A percentile compares a stretch with the other conserved stretches of the same genome.
These are phyloP conservation scores for Hypericum perforatum DNA, from an alignment of 345 rosid genomes.

Conservation along the genomic window DNA sequence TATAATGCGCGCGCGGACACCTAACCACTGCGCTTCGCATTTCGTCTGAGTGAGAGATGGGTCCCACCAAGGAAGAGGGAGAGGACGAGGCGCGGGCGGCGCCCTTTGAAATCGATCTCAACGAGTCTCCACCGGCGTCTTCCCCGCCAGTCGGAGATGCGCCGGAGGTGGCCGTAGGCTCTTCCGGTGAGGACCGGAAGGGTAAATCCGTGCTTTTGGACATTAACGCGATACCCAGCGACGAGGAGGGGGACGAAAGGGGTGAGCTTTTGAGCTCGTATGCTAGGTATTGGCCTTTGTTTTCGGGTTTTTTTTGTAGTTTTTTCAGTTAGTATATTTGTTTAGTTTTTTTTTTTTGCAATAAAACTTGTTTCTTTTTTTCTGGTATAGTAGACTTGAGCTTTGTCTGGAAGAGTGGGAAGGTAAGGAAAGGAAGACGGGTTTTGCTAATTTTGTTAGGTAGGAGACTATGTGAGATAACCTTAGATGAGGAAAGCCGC, in stretches of 20 bases:
- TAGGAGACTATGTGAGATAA: too few species aligned
- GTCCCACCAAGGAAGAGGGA: not conserved
- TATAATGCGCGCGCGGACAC: too few species aligned
- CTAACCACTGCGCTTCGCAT: too few species aligned
- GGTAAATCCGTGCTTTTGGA: conserved; percentile 16
- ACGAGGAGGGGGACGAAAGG: conserved; percentile 14
- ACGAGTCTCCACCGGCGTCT: conserved; percentile 10
- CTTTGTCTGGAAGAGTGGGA: too few species aligned
- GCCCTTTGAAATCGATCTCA: conserved; percentile 29
- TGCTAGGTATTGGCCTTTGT: conserved; percentile 14
- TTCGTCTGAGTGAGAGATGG: not conserved
- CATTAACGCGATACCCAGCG: conserved; percentile 25
- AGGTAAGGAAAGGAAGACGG: too few species aligned
- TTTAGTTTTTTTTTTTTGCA: not conserved
- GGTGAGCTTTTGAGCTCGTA: conserved; percentile 2
- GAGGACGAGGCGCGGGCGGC: conserved; percentile 7
- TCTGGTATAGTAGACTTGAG: too few species aligned
- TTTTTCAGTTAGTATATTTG: not conserved
- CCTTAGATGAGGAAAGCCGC: too few species aligned
- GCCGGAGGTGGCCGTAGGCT: not conserved
- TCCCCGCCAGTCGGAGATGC: not conserved
- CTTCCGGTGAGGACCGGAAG: not conserved
- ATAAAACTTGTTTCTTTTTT: not conserved
- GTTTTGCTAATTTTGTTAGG: too few species aligned
- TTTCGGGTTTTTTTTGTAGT: not conserved